Conservation (phyloP, 1,139 yeast species). For the Yamadazyma sp. region DNA sequence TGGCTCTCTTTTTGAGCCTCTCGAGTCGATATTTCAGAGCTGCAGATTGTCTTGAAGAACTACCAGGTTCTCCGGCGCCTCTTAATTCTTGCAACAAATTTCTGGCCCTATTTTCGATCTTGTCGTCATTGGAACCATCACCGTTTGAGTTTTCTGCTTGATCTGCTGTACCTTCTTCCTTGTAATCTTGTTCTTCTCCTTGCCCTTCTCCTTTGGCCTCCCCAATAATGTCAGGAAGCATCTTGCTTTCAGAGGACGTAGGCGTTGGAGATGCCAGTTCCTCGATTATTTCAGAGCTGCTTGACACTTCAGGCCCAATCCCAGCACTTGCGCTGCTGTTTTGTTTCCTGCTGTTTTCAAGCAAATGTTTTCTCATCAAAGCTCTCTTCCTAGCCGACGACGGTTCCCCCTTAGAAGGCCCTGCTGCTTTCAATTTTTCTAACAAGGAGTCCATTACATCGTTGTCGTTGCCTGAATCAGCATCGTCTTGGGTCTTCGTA, state of each 20-base stretch:
- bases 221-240: constrained; percentile 8
- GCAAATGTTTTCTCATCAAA: constrained; percentile 62
- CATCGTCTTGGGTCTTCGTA: constrained; percentile 18
- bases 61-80: constrained; percentile 28
- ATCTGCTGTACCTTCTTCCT: background rate
- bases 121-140: constrained; percentile 6
- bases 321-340: no score
- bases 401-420: constrained; percentile 71
- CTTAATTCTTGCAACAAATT: constrained; percentile 58
- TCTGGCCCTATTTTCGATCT: constrained; percentile 59
- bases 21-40: constrained; percentile 43
- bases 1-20: constrained; percentile 18
- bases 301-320: background rate
- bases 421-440: constrained; percentile 73
- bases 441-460: constrained; percentile 75
- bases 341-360: constrained; percentile 35
- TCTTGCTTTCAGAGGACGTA: constrained; percentile 1
- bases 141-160: background rate
- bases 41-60: constrained; percentile 22
- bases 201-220: constrained; percentile 9
- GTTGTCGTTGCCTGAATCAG: constrained; percentile 31
- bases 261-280: constrained; percentile 17
- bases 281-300: constrained; percentile 3
- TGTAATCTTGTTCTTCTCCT: no score
- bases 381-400: constrained; percentile 82